Evolutionary conservation across 306 rosid species (phyloP), one percentile per base, ranked within the genome.

Genomic region (Quercus cerris): DNA sequence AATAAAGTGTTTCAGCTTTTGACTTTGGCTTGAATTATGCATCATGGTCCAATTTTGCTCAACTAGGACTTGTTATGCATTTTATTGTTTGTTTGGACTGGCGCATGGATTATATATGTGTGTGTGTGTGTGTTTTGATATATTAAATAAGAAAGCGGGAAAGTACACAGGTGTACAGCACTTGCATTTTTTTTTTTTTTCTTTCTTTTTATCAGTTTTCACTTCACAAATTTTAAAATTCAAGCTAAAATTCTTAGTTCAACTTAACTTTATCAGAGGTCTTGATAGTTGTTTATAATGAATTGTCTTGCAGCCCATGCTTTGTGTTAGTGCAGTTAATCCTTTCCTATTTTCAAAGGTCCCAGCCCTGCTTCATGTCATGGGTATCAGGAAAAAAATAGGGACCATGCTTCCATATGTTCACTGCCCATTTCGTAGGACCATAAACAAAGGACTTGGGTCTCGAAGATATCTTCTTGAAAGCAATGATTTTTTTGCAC

Each of bases 321-420:
- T 96, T 12, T 96, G 99, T 78, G 98, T 96, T 83, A 90, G 98
- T 83, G 99, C 99, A 2, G 98, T 96, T 62, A 91, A 96, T 91
- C 98, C 99, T 52, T 85, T 90, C 90, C 99, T 96, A 77, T 90
- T 96, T 91, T 88, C 98, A 25, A 96, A 89, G 92, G 93, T 96
- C 82, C 97, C 97, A 8, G 90, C 99, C 78, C 79, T 96, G 90
- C 94, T 83, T 86, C 93, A 87, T 76, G 86, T 96, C 72, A 87
- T 91, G 97, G 90, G 84, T 76, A 58, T 96, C 80, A 91, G 99
- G 81, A 93, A 90, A 88, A 96, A 90, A 89, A 85, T 96, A 80
- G 90, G 93, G 64, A 82, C 80, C 25, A 84, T 96, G 86, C 90
- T 96, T 89, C 90, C 97, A 69, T 96, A 84, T 81, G 93, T 96